Percentiles rank a stretch among this genome's conserved stretches.
phyloP scores from a whole-genome alignment of 768 basidiomycete species.

The Dentipellis sp. region DNA sequence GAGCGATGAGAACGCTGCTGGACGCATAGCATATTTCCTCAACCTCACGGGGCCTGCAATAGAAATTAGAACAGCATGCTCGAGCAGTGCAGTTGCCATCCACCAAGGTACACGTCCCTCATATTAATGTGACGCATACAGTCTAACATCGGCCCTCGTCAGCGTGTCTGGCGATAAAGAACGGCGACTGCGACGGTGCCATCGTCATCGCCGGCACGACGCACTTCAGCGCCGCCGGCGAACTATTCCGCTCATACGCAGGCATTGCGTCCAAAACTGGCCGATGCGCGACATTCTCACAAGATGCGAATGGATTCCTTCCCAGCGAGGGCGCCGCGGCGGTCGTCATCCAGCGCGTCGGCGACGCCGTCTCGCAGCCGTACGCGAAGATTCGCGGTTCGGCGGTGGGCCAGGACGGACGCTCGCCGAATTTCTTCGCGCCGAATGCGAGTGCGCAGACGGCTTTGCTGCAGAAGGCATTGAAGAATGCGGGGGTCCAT shows the following conservation, averaged over 20 bases:
- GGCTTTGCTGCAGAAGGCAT: background rate
- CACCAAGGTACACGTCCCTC: constrained; percentile 10
- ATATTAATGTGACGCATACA: background rate
- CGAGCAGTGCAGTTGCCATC: constrained; percentile 9
- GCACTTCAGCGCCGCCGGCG: background rate
- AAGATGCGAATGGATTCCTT: background rate
- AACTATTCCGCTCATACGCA: background rate
- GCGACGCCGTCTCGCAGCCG: background rate
- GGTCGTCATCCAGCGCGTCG: background rate
- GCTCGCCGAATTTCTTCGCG: background rate
- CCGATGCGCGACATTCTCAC: background rate
- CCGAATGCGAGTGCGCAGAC: constrained; percentile 2
- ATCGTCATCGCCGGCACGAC: background rate
- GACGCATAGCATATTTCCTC: constrained; percentile 8
- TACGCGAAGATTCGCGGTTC: background rate
- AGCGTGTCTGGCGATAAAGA: constrained; percentile 1
- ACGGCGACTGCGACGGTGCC: constrained; percentile 1
- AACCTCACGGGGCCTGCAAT: constrained; percentile 10
- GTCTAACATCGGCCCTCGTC: background rate
- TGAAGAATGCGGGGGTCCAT: background rate
- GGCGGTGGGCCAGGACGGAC: constrained; percentile 1
- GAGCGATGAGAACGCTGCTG: background rate
- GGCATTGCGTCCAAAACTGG: constrained; percentile 1
- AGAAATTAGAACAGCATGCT: constrained; percentile 12
- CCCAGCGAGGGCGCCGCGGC: constrained; percentile 3